Evolutionary conservation across 371 early-diverging fungal genomes (phyloP).

Genomic region (Umbelopsis sp.): DNA sequence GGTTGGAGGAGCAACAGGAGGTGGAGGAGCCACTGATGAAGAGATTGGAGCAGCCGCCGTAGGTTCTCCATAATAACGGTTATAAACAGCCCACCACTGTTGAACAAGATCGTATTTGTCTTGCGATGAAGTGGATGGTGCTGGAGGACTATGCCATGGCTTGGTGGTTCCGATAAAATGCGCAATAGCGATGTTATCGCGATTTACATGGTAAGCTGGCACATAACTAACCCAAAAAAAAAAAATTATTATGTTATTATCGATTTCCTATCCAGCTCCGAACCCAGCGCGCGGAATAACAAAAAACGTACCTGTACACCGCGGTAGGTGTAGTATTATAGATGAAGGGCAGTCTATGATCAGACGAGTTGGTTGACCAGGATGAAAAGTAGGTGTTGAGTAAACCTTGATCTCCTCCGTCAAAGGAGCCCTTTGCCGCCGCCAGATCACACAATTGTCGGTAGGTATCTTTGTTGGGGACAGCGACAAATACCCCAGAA

Average conservation of each 20-base stretch:
- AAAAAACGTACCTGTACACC: conserved; percentile 70
- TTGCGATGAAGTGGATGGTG: conserved; percentile 59
- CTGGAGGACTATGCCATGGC: conserved; percentile 81
- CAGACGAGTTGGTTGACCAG: conserved; percentile 70
- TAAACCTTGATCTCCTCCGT: conserved; percentile 95
- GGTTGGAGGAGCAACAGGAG: conserved; percentile 25
- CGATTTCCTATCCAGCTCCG: background rate
- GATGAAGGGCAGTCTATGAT: conserved; percentile 82
- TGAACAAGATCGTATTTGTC: conserved; percentile 57
- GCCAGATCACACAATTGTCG: conserved; percentile 59
- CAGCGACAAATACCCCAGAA: conserved; percentile 90
- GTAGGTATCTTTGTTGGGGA: conserved; percentile 64
- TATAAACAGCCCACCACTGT: conserved; percentile 77
- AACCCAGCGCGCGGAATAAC: background rate
- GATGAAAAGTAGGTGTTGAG: conserved; percentile 84
- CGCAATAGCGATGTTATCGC: conserved; percentile 70
- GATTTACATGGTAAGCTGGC: conserved; percentile 73
- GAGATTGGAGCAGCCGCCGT: background rate
- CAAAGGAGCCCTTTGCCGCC: conserved; percentile 69
- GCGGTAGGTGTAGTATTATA: conserved; percentile 92
- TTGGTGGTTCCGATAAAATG: conserved; percentile 92
- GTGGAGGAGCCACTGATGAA: background rate
- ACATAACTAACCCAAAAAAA: conserved; percentile 55
- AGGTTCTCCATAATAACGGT: conserved; percentile 55
- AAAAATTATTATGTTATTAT: background rate